Base-by-base conservation (phyloP, 441 rosid species). In the Brassica balearica region DNA sequence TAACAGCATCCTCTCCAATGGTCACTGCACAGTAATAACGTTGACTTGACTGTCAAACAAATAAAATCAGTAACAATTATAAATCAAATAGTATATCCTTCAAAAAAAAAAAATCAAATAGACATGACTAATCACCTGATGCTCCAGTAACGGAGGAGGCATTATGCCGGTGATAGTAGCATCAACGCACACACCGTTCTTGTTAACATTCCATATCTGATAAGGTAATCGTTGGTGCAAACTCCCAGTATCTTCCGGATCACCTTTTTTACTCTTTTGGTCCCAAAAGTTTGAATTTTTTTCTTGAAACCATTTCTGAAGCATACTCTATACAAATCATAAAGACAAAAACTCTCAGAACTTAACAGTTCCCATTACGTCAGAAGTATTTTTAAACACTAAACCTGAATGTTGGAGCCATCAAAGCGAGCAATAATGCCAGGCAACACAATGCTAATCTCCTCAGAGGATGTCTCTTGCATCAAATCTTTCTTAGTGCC, bases 41-140 rank as follows among this genome's bases (percentile, higher is more conserved):
- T 77, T 95, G 94, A 87, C 92, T 92, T 82, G 99, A 95, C 99
- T 93, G 98, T 83, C 95, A 91, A 91, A 93, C 19, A 91, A 91
- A 91, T 85, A 90, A 95, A 90, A 92, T 88, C 89, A 90, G 92
- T 91, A 85, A 90, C 88, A 87, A 91, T 36, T 89, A 89, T 85
- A 86, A 83, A 82, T 83, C 90, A 73, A 19, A 46, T 6, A 10
- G 46, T 9, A 3, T 12, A 1, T 48, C 17, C 78, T 86, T 81
- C 77, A 82, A 87, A 79, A 78, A 80, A 59, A 32, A 81, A 59
- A 27, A 77, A 74, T 71, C 25, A 43, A 66, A 71, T 12, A 74
- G 41, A 20, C 51, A 75, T 53, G 32, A 69, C 1, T 60, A 65
- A 34, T 72, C 80, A 95, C 99, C 98, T 95, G 94, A 82, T 75